Evolutionary conservation across 495 filamentous ascomycete genomes (phyloP), one percentile per base, ranked within the genome.

Genomic region (Podospora conica): DNA sequence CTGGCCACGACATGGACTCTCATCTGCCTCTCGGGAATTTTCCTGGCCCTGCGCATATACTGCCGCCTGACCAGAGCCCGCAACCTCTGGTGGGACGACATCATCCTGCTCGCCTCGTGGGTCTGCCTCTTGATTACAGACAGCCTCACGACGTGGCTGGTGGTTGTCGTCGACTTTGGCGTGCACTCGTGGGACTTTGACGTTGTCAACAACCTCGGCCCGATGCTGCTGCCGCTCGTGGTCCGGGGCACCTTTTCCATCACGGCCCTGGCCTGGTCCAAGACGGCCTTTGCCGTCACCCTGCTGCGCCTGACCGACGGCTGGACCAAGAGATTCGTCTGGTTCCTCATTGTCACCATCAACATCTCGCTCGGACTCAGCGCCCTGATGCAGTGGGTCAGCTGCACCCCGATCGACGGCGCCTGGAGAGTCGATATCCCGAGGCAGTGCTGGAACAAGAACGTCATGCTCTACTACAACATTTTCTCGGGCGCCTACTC

Each of bases 301-400:
- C 63, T 75, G 29, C 68, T 75, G n/a, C 61, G 67, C 9, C 64
- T 75, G 10, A 65, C 68, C 1, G 62, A 70, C 11, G 68, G 71
- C 11, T 70, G 68, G 70, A 66, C 66, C 22, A 69, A 58, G 12
- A 63, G 64, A 54, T 23, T 64, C 59, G 31, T 75, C 29, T 71
- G 67, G 70, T 65, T 73, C 53, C 65, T 81, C 25, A 76, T 77
- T 53, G 61, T 73, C 60, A 67, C 64, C 29, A 70, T 81, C 33
- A 81, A 80, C 68, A 33, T 77, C 20, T 69, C 73, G 55, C 72
- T 77, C 53, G 73, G 73, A 18, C 57, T 78, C 11, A 77, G 72
- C 48, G 76, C 75, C 29, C 67, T 81, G 6, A 75, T 81, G 48
- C 73, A 71, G 9, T 82, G 75, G 69, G 61, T 79, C 0, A 71